Conservation (phyloP, 345 rosid genomes). For the Geranium rotundifolium region DNA sequence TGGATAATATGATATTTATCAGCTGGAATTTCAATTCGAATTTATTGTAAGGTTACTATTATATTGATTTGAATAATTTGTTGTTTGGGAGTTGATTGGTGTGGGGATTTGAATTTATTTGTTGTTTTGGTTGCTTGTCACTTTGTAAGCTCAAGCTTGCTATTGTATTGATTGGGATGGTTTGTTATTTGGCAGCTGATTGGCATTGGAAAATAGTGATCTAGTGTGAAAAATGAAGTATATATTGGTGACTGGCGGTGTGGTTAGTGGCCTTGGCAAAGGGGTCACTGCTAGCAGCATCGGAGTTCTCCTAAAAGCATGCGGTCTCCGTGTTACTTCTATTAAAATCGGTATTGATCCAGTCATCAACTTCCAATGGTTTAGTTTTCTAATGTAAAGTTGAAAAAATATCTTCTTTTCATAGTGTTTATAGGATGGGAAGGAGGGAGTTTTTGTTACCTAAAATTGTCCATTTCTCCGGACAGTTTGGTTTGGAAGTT, state of each 20-base stretch:
- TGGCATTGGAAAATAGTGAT: conserved; percentile 1
- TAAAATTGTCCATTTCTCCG: too few relatives aligned
- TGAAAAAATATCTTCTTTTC: not conserved
- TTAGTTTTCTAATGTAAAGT: not conserved
- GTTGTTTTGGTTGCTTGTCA: too few relatives aligned
- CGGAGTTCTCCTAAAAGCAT: conserved; percentile 55
- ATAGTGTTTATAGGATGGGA: not conserved
- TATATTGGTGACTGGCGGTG: conserved; percentile 52
- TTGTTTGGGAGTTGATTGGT: too few relatives aligned
- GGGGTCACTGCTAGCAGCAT: conserved; percentile 58
- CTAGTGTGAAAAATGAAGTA: conserved; percentile 30
- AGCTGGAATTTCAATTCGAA: not conserved
- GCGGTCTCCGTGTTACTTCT: conserved; percentile 74
- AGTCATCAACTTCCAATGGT: not conserved
- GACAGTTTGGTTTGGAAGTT: too few relatives aligned
- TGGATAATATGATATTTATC: not conserved
- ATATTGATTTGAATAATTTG: too few relatives aligned
- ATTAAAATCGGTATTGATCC: conserved; percentile 52
- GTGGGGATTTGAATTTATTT: too few relatives aligned
- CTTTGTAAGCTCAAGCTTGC: too few relatives aligned
- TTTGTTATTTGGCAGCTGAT: too few relatives aligned
- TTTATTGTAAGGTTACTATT: too few relatives aligned
- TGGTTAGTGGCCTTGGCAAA: conserved; percentile 55
- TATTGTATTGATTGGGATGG: too few relatives aligned
- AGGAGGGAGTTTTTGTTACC: too few relatives aligned